Evolutionary conservation across 495 filamentous ascomycete species (phyloP).

Genomic region (Annulohypoxylon bovei): DNA sequence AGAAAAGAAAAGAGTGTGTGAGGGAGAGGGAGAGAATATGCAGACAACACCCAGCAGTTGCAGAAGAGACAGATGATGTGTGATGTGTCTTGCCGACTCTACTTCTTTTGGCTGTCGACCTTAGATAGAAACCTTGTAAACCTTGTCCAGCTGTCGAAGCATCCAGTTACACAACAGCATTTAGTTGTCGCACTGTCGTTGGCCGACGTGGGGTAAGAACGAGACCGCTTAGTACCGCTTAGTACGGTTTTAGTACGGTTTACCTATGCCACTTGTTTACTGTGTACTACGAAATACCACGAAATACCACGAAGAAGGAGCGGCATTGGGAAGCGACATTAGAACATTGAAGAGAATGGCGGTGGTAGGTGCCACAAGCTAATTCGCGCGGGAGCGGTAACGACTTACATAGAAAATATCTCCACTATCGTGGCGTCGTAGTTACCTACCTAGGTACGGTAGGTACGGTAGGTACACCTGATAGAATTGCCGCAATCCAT

Average conservation of each 20-base stretch:
- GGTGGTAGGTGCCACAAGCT: slow-evolving; percentile 17
- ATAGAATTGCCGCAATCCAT: neutral
- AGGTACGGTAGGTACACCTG: neutral
- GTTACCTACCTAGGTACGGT: neutral
- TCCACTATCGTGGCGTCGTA: slow-evolving; percentile 34
- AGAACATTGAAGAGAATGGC: neutral
- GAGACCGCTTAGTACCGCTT: slow-evolving; percentile 33
- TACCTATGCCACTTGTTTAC: neutral
- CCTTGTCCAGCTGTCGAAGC: slow-evolving; percentile 42
- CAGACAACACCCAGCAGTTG: slow-evolving; percentile 20
- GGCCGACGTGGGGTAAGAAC: slow-evolving; percentile 39
- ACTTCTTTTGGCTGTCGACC: slow-evolving; percentile 23
- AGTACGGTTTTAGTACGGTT: slow-evolving; percentile 13
- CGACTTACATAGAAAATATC: slow-evolving; percentile 10
- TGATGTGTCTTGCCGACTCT: slow-evolving; percentile 31
- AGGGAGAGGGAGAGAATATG: neutral
- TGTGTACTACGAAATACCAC: slow-evolving; percentile 5
- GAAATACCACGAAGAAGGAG: neutral
- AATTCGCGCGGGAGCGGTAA: slow-evolving; percentile 11
- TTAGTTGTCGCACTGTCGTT: slow-evolving; percentile 46
- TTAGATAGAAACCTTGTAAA: slow-evolving; percentile 16
- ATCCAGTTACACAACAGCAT: slow-evolving; percentile 42
- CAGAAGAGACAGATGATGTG: slow-evolving; percentile 36
- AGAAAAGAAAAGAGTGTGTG: slow-evolving; percentile 5
- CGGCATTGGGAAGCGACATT: slow-evolving; percentile 1